phyloP scores from a whole-genome alignment of 208 protist genomes.

The Herpetomonas muscarum region DNA sequence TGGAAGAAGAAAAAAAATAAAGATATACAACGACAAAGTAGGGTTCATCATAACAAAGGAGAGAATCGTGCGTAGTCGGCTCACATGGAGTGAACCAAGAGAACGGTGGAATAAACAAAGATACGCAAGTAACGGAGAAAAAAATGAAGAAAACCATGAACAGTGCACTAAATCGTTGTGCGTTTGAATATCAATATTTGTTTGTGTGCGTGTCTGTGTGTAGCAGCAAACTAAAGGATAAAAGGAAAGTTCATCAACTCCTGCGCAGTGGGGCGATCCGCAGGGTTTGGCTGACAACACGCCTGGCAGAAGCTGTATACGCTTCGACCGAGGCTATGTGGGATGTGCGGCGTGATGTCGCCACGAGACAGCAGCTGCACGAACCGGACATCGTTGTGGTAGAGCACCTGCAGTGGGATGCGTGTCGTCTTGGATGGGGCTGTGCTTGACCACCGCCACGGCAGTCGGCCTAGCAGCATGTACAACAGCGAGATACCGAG shows the following conservation, averaged over 20 bases:
- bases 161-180: background rate
- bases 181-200: constrained; percentile 12
- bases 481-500: constrained; percentile 46
- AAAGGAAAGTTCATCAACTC: constrained; percentile 30
- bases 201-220: background rate
- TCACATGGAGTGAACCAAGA: too few species aligned
- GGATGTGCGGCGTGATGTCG: constrained; percentile 36
- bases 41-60: too few species aligned
- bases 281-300: constrained; percentile 39
- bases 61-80: too few species aligned
- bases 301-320: constrained; percentile 39
- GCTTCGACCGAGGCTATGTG: constrained; percentile 21
- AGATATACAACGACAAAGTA: too few species aligned
- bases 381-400: constrained; percentile 33
- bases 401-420: constrained; percentile 8
- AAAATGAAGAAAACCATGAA: too few species aligned
- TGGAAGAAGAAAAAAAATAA: too few species aligned
- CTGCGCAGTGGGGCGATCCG: constrained; percentile 40
- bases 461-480: constrained; percentile 46
- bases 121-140: too few species aligned
- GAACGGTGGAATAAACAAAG: too few species aligned
- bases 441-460: constrained; percentile 30
- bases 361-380: constrained; percentile 38
- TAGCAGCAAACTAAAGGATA: constrained; percentile 8
- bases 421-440: constrained; percentile 17